Evolutionary conservation across 495 filamentous ascomycete species (phyloP).

Genomic region (Penicillium psychrofluorescens): DNA sequence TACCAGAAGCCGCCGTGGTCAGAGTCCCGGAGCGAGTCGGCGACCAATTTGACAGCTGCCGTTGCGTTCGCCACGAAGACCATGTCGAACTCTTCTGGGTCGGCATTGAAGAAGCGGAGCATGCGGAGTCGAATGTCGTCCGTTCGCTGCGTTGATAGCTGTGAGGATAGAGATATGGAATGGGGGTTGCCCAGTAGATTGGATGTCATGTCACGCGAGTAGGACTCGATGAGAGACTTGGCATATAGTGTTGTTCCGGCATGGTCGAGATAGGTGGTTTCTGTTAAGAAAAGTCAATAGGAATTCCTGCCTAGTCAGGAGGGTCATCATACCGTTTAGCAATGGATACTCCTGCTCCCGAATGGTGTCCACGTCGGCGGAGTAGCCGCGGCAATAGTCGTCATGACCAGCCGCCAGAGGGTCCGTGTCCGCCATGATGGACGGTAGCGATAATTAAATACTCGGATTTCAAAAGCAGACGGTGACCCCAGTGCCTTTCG

Average conservation of each 20-base stretch:
- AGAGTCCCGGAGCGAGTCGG: slow-evolving; percentile 61
- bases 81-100: slow-evolving; percentile 76
- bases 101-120: slow-evolving; percentile 75
- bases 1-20: slow-evolving; percentile 64
- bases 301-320: no score
- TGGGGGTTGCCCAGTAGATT: slow-evolving; percentile 90
- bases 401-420: not conserved
- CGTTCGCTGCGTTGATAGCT: slow-evolving; percentile 62
- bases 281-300: slow-evolving; percentile 26
- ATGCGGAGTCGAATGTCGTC: slow-evolving; percentile 69
- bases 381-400: slow-evolving; percentile 44
- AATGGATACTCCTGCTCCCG: slow-evolving; percentile 74
- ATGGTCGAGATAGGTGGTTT: slow-evolving; percentile 83
- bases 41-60: slow-evolving; percentile 80
- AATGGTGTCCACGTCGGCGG: slow-evolving; percentile 57
- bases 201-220: slow-evolving; percentile 64
- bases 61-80: slow-evolving; percentile 92
- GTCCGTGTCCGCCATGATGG: slow-evolving; percentile 7
- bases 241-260: slow-evolving; percentile 79
- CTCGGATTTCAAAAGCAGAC: not conserved
- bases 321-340: slow-evolving; percentile 53
- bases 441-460: not conserved
- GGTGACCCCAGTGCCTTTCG: not conserved
- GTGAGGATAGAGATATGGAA: slow-evolving; percentile 75
- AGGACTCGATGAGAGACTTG: slow-evolving; percentile 73